Percentiles rank a stretch among this genome's conserved stretches.
Conservation (phyloP, 345 rosid species). For the Melaleuca alternifolia region DNA sequence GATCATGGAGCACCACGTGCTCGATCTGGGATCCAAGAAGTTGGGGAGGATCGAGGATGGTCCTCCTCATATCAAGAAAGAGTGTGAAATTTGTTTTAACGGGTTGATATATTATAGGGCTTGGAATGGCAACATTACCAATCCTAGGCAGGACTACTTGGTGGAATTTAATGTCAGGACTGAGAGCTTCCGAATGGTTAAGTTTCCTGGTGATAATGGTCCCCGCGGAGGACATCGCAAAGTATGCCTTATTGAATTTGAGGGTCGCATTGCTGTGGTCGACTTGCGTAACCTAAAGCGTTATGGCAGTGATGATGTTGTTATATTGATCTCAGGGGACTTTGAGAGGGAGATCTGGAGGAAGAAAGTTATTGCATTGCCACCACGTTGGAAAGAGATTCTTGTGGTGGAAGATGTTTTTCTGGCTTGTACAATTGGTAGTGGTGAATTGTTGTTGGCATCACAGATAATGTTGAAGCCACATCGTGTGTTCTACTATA, state of each 20-base stretch:
- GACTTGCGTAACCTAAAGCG: neutral
- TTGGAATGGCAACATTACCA: neutral
- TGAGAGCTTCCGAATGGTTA: neutral
- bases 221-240: neutral
- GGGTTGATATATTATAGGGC: neutral
- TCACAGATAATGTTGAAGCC: neutral
- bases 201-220: neutral
- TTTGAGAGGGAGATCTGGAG: neutral
- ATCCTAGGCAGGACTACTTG: neutral
- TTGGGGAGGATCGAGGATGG: neutral
- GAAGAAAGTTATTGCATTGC: neutral
- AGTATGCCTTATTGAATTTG: neutral
- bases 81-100: neutral
- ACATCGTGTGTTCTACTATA: neutral
- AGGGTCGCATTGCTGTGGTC: neutral
- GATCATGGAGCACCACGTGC: neutral
- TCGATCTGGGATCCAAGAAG: neutral
- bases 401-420: slow-evolving; percentile 1
- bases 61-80: neutral
- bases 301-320: neutral
- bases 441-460: neutral
- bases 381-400: slow-evolving; percentile 4
- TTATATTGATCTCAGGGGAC: neutral
- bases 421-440: neutral
- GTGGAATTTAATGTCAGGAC: neutral